Evolutionary conservation across 129 eudicot genomes (phyloP), one percentile per base, ranked within the genome.

Genomic region (Saposhnikovia divaricata): DNA sequence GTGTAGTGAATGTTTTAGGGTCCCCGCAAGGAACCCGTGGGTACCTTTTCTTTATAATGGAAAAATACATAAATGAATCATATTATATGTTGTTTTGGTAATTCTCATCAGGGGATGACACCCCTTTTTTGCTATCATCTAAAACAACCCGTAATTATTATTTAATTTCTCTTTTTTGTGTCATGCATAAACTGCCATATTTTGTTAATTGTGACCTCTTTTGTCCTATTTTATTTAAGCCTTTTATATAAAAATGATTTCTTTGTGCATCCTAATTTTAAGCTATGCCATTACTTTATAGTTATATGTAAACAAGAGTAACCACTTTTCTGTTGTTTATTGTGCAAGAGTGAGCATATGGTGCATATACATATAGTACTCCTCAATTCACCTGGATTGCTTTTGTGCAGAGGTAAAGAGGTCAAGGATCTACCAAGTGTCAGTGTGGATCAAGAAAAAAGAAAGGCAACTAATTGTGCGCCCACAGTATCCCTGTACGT

Each of bases 391-490:
- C 37, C 16, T 45, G 11, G 47, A 75, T 46, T 46, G 59, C 59
- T 46, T 75, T 6, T 75, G 59, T 46, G 15, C 59, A 75, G 78
- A 46, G 76, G 25, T 72, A 42, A 42, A 42, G 57, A 11, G 4
- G 61, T 2, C 5, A 25, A 27, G 6, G 63, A 46, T 75, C 42
- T 75, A 75, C 42, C 59, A 46, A 46, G 0, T 74, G 78, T 16
- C 78, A 45, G 15, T 28, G 28, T 46, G 63, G 59, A 46, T 9
- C 9, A 75, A 74, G 38, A 44, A 31, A 37, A 40, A 73, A 46
- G 47, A 40, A 73, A 73, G 39, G 78, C 59, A 75, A 46, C 43
- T 75, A 31, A 46, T 75, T 23, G 39, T 75, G 78, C 78, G 78
- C 40, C 78, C 78, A 13, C 78, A 75, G 42, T 75, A 75, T 28